Evolutionary conservation across 345 rosid genomes (phyloP), one percentile per base, ranked within the genome.

Genomic region (Erucastrum elatum): DNA sequence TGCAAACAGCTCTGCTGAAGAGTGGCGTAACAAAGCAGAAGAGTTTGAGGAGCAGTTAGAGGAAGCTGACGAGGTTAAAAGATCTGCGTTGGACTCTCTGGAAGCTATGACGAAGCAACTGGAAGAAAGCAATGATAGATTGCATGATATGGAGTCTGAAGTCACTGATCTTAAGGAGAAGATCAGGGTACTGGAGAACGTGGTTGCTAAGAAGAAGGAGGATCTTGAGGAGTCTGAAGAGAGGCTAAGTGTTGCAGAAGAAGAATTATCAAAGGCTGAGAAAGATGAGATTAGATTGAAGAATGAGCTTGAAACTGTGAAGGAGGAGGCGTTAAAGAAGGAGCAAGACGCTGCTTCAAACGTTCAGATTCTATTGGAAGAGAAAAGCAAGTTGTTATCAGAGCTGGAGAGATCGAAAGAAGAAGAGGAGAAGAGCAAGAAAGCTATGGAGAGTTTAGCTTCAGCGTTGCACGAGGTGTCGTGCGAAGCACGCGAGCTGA

Each of bases 401-500:
- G 93, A 95, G 33, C 71, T 93, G 78, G 89, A 89, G 76, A 90
- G 76, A 51, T 84, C 90, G 8, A 87, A 75, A 81, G 89, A 88
- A 10, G 97, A 93, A 87, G 99, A 93, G 77, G 96, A 89, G 81
- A 95, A 88, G 89, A 88, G 92, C 88, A 92, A 92, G 87, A 90
- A 90, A 86, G 98, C 96, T 56, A 91, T 88, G 91, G 97, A 93
- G 81, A 95, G 94, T 78, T 87, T 95, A 81, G 94, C 99, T 74
- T 89, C 93, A 9, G 97, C 99, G 37, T 88, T 95, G 39, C 97
- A 91, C 67, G 96, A 92, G 85, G 94, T 90, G 64, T 89, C 98
- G 13, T 83, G 87, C 41, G 99, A 95, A 87, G 95, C 96, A 55
- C 87, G 97, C 67, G 96, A 91, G 69, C 76, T 91, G 9, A 93